phyloP scores from a whole-genome alignment of 2,329 filamentous ascomycete genomes.

The Aspergillus clavatus region DNA sequence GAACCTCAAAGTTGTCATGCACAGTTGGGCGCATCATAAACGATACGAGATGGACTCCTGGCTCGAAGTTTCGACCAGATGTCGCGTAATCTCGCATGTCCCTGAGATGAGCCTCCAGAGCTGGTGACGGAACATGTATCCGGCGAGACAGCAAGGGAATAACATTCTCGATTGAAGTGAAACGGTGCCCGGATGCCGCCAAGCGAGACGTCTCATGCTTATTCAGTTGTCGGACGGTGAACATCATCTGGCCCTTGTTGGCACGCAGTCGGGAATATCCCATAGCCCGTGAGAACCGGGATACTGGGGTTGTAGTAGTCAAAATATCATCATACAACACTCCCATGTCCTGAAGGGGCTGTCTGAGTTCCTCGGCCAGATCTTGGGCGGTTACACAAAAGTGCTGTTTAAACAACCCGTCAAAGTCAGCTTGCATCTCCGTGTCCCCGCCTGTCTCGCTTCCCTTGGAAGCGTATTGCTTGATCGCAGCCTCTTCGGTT shows the following conservation, averaged over 20 bases:
- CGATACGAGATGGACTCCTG: slow-evolving; percentile 41
- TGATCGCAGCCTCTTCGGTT: slow-evolving; percentile 42
- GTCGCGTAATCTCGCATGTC: slow-evolving; percentile 58
- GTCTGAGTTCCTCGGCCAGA: slow-evolving; percentile 64
- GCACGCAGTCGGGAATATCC: slow-evolving; percentile 25
- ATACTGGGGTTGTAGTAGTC: slow-evolving; percentile 52
- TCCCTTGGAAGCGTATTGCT: slow-evolving; percentile 47
- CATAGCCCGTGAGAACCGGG: slow-evolving; percentile 24
- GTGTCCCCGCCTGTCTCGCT: slow-evolving; percentile 35
- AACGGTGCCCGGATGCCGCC: slow-evolving; percentile 70
- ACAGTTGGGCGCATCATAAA: slow-evolving; percentile 46
- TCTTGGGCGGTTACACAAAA: slow-evolving; percentile 75
- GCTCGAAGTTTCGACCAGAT: slow-evolving; percentile 24
- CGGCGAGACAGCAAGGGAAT: slow-evolving; percentile 62
- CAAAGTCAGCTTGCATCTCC: slow-evolving; percentile 64
- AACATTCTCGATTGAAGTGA: slow-evolving; percentile 66
- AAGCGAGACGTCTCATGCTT: slow-evolving; percentile 59
- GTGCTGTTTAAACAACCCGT: slow-evolving; percentile 71
- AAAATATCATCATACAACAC: slow-evolving; percentile 72
- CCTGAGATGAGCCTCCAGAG: slow-evolving; percentile 58
- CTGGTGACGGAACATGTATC: slow-evolving; percentile 65
- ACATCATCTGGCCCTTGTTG: slow-evolving; percentile 73
- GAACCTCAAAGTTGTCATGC: slow-evolving; percentile 58
- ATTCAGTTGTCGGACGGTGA: slow-evolving; percentile 64
- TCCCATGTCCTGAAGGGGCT: slow-evolving; percentile 60